Evolutionary conservation across 2,329 filamentous ascomycete genomes (phyloP).

Genomic region (Curvularia sp.): DNA sequence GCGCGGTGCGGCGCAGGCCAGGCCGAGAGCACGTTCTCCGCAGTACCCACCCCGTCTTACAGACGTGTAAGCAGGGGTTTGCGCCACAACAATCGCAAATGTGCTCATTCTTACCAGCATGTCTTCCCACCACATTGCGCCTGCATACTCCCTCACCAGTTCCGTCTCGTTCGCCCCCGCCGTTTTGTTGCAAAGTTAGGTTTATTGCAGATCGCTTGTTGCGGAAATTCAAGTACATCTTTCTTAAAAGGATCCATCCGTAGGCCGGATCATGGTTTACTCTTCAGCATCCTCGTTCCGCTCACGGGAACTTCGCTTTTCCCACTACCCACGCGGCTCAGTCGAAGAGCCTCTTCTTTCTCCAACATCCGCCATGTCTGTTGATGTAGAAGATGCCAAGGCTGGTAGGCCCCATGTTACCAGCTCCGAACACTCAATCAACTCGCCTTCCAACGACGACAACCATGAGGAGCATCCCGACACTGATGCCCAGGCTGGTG

Average conservation of each 20-base stretch:
- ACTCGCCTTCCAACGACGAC: not conserved
- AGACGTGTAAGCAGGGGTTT: not conserved
- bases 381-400: not conserved
- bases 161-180: not conserved
- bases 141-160: not conserved
- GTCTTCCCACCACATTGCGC: not conserved
- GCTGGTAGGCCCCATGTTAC: not conserved
- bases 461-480: not conserved
- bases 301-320: not conserved
- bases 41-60: not conserved
- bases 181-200: not conserved
- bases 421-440: not conserved
- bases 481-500: slow-evolving; percentile 6
- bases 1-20: not conserved
- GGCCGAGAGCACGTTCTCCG: not conserved
- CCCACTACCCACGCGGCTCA: not conserved
- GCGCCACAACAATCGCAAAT: slow-evolving; percentile 15
- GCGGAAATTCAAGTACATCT: not conserved
- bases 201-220: not conserved
- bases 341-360: slow-evolving; percentile 5
- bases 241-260: not conserved
- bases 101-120: not conserved
- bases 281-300: not conserved
- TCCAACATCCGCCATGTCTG: not conserved
- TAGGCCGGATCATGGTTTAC: not conserved